Evolutionary conservation across 2,329 filamentous ascomycete species (phyloP), one percentile per base, ranked within the genome.

Genomic region (Aspergillus luchuensis): DNA sequence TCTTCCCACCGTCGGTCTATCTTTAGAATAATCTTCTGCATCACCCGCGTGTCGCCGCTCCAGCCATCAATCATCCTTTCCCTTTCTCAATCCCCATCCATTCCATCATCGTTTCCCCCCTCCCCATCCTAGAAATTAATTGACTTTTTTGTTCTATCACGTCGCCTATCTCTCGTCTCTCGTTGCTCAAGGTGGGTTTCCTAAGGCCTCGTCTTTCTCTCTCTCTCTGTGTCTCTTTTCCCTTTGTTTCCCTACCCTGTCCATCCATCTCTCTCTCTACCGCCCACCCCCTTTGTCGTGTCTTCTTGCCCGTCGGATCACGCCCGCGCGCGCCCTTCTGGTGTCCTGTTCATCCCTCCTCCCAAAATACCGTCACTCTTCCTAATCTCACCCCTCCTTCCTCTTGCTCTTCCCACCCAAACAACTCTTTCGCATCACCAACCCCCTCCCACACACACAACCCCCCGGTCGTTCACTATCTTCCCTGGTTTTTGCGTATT

Each of bases 11-110:
- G 36, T 38, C 33, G 54, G 60, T 67, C 69, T 72, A 72, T 74
- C 67, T 71, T 75, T 69, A 73, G 71, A 67, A 72, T 71, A 67
- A 72, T 72, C 65, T 66, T 72, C 66, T 72, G 69, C 61, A 69
- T 65, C 59, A 67, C 67, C 60, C 69, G 69, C 62, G 66, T 64
- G 63, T 65, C 65, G 62, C 66, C 54, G 51, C 45, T 63, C 61
- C 61, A 61, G 59, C 58, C 63, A 65, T 66, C 58, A 63, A 65
- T 59, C 64, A 63, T 56, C 61, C 59, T 66, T 65, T 65, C 55
- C 56, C 57, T 62, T 36, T 36, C 33, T 57, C 59, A 50, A 50
- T 57, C 57, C 59, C 52, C 55, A 58, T 55, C 58, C 48, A 51
- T 53, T 58, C 59, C 56, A 59, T 62, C 33, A 36, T 36, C 33